Evolutionary conservation across 176 grass and related monocot genomes (phyloP), one percentile per base, ranked within the genome.

Genomic region (Musa acuminata): DNA sequence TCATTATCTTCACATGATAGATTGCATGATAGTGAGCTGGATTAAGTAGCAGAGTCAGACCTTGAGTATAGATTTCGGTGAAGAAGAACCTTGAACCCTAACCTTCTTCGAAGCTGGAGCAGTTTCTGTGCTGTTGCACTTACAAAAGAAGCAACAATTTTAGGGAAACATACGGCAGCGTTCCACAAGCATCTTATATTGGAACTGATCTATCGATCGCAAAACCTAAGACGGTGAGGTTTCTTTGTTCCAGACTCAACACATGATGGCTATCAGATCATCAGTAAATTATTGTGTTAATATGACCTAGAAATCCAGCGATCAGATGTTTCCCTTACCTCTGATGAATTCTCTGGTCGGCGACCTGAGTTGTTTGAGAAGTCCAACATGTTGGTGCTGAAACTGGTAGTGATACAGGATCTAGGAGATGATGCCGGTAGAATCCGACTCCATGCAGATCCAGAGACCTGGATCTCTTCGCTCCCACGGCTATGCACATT

Each of bases 51-150:
- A 10, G 27, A 19, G 8, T 19, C 16, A 62, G 43, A 92, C 92
- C 92, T 96, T 96, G 74, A 96, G 77, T 62, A 84, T 89, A 82
- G 92, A 89, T 82, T 96, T 89, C 53, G 82, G 84, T 72, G 89
- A 87, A 19, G 92, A 91, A 74, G 89, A 77, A 22, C 76, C 81
- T 64, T 89, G 86, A 96, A 96, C 86, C 92, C 86, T 96, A 85
- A 86, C 80, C 83, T 96, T 96, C 86, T 96, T 96, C 59, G 83
- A 84, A 85, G 80, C 78, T 64, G 92, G 85, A 86, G 88, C 92
- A 53, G 80, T 84, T 83, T 80, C 82, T 50, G 78, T 84, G 82
- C 78, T 92, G 82, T 96, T 96, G 70, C 92, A 80, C 92, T 96
- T 81, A 81, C 22, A 77, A 73, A 69, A 59, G 82, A 87, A 89